phyloP scores from a whole-genome alignment of 176 grass and related monocot genomes.

The Musa acuminata region DNA sequence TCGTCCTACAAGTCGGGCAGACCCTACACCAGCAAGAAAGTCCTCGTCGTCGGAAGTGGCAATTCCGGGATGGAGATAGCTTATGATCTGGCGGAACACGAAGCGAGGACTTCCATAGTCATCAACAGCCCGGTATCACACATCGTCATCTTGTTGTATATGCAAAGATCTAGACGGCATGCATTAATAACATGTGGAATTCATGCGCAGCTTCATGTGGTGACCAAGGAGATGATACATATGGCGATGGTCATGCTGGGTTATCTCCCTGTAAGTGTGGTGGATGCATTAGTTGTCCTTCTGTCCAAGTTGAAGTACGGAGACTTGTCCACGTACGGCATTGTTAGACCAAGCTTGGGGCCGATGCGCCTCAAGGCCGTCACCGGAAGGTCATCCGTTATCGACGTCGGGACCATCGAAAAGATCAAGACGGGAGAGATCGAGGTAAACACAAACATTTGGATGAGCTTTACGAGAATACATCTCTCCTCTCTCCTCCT shows the following conservation, averaged over 20 bases:
- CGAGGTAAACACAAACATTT: constrained; percentile 3
- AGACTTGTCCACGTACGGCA: constrained; percentile 37
- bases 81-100: constrained; percentile 32
- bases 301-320: constrained; percentile 25
- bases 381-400: constrained; percentile 17
- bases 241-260: constrained; percentile 30
- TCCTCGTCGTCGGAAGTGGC: constrained; percentile 37
- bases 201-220: constrained; percentile 29
- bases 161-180: neutral
- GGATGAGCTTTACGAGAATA: too few species aligned
- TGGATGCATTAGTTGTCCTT: constrained; percentile 24
- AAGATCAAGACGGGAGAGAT: constrained; percentile 34
- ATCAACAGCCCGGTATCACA: constrained; percentile 21
- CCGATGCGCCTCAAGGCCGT: constrained; percentile 25
- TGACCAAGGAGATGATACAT: constrained; percentile 35
- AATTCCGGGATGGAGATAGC: constrained; percentile 56
- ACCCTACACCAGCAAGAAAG: neutral
- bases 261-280: constrained; percentile 9
- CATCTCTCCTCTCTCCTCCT: too few species aligned
- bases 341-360: constrained; percentile 26
- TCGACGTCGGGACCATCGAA: constrained; percentile 31
- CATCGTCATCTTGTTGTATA: neutral
- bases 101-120: constrained; percentile 22
- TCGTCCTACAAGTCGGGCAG: constrained; percentile 25
- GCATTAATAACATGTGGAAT: neutral